Evolutionary conservation across 2,329 filamentous ascomycete species (phyloP), one percentile per base, ranked within the genome.

Genomic region (Colletotrichum nymphaeae): DNA sequence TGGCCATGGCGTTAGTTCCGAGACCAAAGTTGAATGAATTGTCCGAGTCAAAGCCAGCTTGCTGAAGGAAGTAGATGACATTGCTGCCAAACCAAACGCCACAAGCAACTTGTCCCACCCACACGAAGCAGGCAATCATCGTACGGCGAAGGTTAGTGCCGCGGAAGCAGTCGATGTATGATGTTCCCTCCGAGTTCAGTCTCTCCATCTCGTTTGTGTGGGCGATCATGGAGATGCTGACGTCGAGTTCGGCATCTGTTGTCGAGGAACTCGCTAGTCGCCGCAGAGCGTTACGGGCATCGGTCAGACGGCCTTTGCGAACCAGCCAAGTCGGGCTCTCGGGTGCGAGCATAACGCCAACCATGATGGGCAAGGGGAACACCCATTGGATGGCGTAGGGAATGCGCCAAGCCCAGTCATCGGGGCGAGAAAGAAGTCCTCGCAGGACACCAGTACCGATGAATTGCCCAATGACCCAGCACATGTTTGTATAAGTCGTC

Each of bases 331-430:
- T n/a, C 19, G 42, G 42, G 42, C 42, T 22, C 8, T 49, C 42
- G 16, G 42, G 42, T 5, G 42, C 42, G 19, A 49, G 42, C 8
- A 49, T 22, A n/a, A n/a, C 42, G 42, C 42, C 42, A 2, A 49
- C 19, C 42, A 49, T 22, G 26, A 64, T 28, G 11, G 82, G 82
- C 7, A 82, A 75, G 0, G 83, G 80, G 75, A 81, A 49, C 1
- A 49, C 77, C 84, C 84, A 86, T 76, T 86, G 84, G 5, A 85
- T 64, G 1, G 79, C 84, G 62, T 83, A 86, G 0, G 84, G 84
- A 5, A 79, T 81, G 2, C 81, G 78, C 67, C 82, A 84, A 3
- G 79, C 78, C 81, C 81, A 83, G 64, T 86, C 74, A 0, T 80
- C 78, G 0, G 74, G 75, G 5, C 78, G 75, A 35, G 78, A 70